These are phyloP conservation scores for Cyclocybe cylindracea DNA, from an alignment of 768 basidiomycete genomes.

Conservation along the genomic window DNA sequence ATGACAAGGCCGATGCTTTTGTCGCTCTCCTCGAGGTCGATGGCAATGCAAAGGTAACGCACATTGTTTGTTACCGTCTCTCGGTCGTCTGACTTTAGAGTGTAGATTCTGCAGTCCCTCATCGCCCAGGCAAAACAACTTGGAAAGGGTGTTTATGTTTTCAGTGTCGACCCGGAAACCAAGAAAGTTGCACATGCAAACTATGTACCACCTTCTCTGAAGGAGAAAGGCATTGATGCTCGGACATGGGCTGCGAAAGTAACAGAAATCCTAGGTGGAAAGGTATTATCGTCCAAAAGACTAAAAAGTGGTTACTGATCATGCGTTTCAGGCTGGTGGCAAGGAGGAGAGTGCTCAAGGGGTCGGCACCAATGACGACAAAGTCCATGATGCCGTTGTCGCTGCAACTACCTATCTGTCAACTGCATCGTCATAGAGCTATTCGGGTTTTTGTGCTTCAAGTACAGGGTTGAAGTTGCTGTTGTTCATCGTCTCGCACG, in stretches of 20 bases:
- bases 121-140: constrained; percentile 78
- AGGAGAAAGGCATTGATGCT: constrained; percentile 74
- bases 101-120: constrained; percentile 55
- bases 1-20: constrained; percentile 69
- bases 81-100: too few relatives aligned
- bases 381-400: constrained; percentile 21
- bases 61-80: background rate
- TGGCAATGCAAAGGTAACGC: constrained; percentile 79
- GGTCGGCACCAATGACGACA: constrained; percentile 51
- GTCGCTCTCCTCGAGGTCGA: constrained; percentile 73
- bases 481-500: too few relatives aligned
- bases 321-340: constrained; percentile 74
- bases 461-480: too few relatives aligned
- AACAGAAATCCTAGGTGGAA: constrained; percentile 82
- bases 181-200: constrained; percentile 89
- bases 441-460: background rate
- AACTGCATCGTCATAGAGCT: constrained; percentile 5
- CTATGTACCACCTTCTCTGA: constrained; percentile 60
- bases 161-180: constrained; percentile 70
- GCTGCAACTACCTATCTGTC: constrained; percentile 21
- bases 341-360: constrained; percentile 94
- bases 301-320: constrained; percentile 4
- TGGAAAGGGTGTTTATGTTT: constrained; percentile 83
- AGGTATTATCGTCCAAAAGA: constrained; percentile 48
- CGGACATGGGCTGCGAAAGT: constrained; percentile 87